These are phyloP conservation scores for Acer campestre DNA, from an alignment of 345 rosid genomes.

Conservation along the genomic window DNA sequence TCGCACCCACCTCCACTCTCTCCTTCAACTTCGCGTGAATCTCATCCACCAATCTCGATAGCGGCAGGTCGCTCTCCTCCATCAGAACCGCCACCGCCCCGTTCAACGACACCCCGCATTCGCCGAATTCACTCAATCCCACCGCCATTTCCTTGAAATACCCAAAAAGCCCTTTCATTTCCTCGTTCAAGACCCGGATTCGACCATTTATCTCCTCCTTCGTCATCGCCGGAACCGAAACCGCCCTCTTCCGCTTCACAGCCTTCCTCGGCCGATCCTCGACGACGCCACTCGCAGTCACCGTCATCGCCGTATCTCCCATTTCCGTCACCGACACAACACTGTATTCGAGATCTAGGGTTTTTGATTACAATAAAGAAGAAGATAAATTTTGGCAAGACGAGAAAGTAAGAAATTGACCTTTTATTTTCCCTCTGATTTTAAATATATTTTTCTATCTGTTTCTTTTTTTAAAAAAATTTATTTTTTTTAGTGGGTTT, in stretches of 20 bases:
- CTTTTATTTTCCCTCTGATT: neutral
- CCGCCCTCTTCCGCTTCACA: slow-evolving; percentile 65
- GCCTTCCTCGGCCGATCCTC: slow-evolving; percentile 38
- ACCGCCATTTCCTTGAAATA: slow-evolving; percentile 50
- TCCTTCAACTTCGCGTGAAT: slow-evolving; percentile 45
- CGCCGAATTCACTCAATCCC: slow-evolving; percentile 25
- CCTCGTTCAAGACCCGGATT: slow-evolving; percentile 43
- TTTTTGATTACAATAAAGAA: neutral
- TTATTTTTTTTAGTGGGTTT: neutral
- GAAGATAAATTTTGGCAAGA: neutral
- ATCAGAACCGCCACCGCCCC: slow-evolving; percentile 58
- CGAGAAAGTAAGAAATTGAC: neutral
- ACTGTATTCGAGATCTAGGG: slow-evolving; percentile 11
- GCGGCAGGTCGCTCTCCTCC: slow-evolving; percentile 73
- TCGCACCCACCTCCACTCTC: slow-evolving; percentile 22
- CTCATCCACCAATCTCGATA: slow-evolving; percentile 65
- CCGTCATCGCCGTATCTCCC: slow-evolving; percentile 20
- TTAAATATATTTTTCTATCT: neutral
- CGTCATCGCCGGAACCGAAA: slow-evolving; percentile 12
- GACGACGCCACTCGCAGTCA: neutral
- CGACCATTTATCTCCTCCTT: slow-evolving; percentile 45
- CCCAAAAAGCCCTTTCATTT: slow-evolving; percentile 54
- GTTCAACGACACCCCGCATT: slow-evolving; percentile 38
- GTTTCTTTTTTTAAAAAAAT: too few relatives aligned
- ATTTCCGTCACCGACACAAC: slow-evolving; percentile 19